Evolutionary conservation across 805 yeast genomes (phyloP), one percentile per base, ranked within the genome.

Genomic region (Suhomyces kilbournensis): DNA sequence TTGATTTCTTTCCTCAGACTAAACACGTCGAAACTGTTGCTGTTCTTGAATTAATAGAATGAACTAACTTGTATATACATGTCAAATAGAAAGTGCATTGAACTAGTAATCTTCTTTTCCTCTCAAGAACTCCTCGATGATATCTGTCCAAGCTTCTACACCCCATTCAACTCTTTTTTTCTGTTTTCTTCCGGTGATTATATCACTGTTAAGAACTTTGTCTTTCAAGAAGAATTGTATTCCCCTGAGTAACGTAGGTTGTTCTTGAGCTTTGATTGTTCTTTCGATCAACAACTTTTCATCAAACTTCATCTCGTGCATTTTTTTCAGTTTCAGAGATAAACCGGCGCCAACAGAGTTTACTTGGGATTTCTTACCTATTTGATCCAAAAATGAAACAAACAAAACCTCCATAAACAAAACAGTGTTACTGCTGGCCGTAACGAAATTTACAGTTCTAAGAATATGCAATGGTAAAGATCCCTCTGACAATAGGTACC

Each of bases 391-490:
- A 56, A 90, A 75, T 6, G 86, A 82, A 23, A 87, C 85, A 49
- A 92, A 67, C 48, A 89, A 67, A 26, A 90, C 78, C 63, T 93
- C 97, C 56, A 90, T 54, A 60, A 93, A 90, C 19, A 90, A 67
- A 38, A 77, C 76, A 1, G 84, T 77, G 56, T 89, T 92, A 20
- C 78, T 75, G 10, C 88, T 70, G 0, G 84, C 81, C 0, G 90
- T 81, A 52, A 92, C 68, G 53, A 92, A 85, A 58, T 93, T 88
- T 30, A 89, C 80, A 6, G 83, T 84, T 57, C 87, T 82, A 57
- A 94, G 75, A 2, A 88, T 69, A 61, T 89, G 92, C 46, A 94
- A 72, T 2, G 90, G 83, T 54, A 93, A 72, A 0, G 85, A 77
- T 1, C 88, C 89, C 60, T 88, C 90, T 2, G 88, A 83, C 15